These are phyloP conservation scores for Hysterium pulicare DNA, from an alignment of 2,329 filamentous ascomycete species.

Conservation along the genomic window DNA sequence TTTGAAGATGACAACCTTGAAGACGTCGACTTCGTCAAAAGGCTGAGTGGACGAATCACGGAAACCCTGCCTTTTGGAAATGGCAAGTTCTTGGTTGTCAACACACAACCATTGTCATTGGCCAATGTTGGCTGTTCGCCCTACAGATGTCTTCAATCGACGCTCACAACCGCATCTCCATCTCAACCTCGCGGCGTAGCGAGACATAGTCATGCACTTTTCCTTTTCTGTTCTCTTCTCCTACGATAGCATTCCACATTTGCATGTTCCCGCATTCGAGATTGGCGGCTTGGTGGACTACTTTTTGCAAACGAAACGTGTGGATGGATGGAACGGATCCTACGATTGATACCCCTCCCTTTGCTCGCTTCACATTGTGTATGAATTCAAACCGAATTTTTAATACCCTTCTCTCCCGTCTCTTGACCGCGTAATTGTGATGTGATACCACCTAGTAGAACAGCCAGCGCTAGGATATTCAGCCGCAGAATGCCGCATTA, in stretches of 20 bases:
- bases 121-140: neutral
- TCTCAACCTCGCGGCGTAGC: neutral
- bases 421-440: too few species aligned
- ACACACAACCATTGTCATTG: neutral
- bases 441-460: too few species aligned
- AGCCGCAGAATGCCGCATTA: too few species aligned
- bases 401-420: too few species aligned
- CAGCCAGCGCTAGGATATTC: too few species aligned
- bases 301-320: neutral
- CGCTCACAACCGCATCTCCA: too few species aligned
- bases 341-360: neutral
- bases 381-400: too few species aligned
- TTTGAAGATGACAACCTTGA: too few species aligned
- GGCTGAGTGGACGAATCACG: neutral
- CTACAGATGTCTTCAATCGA: too few species aligned
- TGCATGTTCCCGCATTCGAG: too few species aligned
- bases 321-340: neutral
- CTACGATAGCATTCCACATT: too few species aligned
- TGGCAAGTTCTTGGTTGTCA: neutral
- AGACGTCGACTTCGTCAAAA: too few species aligned
- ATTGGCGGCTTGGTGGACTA: neutral
- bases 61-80: neutral
- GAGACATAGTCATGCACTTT: neutral
- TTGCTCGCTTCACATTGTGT: neutral
- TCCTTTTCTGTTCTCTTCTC: neutral